Evolutionary conservation across 108 stramenopile genomes (phyloP), one percentile per base, ranked within the genome.

Genomic region (Cyclostephanos invisitatus): DNA sequence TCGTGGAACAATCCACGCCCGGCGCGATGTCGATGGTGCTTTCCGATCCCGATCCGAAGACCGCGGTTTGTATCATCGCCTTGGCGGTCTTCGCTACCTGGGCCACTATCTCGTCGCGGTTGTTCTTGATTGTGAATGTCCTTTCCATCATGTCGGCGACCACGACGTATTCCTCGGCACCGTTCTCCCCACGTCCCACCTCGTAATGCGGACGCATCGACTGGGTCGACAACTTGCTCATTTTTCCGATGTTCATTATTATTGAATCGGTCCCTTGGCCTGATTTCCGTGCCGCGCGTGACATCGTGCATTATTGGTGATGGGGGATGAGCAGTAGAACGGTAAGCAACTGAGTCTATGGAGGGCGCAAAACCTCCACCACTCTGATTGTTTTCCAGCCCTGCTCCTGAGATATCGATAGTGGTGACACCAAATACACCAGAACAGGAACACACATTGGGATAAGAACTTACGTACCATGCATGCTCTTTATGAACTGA

Each of bases 21-120:
- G 81, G 72, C 35, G 81, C 81, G 68, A 82, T 82, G 21, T 82
- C 81, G 59, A 82, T 78, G 0, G 81, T 82, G 21, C 81, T 82
- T 56, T 82, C 81, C 0, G 68, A 54, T 12, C 81, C 81, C 5
- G 68, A 70, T 22, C 81, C 81, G 44, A 82, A 82, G 2, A 73
- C 81, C 2, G 73, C 74, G 6, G 59, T 75, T 64, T 82, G 81
- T 14, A 82, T 78, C 48, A 82, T 32, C 27, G 81, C 81, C 59
- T 82, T 82, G 20, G 64, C 62, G 7, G 81, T 82, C 54, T 78
- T 82, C 22, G 81, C 68, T 28, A 82, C 72, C 56, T 82, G 76
- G 11, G 68, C 67, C 21, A 82, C 69, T 5, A 74, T 61, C 37
- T 82, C 81, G 5, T 78, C 81, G 8, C 63, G 66, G 27, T 82